Conservation (phyloP, 1,284 basidiomycete genomes). For the Wallemia mellicola region DNA sequence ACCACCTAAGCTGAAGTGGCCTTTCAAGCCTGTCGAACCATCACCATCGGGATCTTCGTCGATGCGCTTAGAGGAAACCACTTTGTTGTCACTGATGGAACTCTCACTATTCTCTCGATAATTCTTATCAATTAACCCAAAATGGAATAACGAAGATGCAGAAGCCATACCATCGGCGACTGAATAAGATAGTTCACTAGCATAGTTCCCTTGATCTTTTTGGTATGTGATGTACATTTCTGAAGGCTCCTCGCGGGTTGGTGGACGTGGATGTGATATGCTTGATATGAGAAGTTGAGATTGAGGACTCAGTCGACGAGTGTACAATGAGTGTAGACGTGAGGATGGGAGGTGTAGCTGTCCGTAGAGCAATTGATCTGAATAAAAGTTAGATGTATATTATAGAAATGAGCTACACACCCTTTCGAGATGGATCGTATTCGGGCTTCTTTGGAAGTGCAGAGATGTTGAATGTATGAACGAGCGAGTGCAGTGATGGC, state of each 20-base stretch:
- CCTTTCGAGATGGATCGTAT: slow-evolving; percentile 52
- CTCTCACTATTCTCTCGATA: not conserved
- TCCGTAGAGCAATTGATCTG: slow-evolving; percentile 75
- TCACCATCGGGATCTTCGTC: slow-evolving; percentile 46
- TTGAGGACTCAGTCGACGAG: slow-evolving; percentile 31
- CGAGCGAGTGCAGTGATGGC: slow-evolving; percentile 8
- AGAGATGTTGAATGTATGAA: slow-evolving; percentile 31
- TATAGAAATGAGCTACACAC: slow-evolving; percentile 38
- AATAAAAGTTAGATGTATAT: slow-evolving; percentile 19
- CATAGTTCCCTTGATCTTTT: not conserved
- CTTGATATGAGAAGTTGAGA: slow-evolving; percentile 15
- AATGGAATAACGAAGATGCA: not conserved
- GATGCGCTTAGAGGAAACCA: not conserved
- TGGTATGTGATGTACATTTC: not conserved
- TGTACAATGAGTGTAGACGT: slow-evolving; percentile 63
- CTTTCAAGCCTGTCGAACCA: slow-evolving; percentile 50
- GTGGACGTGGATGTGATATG: slow-evolving; percentile 9
- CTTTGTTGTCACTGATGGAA: not conserved
- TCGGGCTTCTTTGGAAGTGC: slow-evolving; percentile 69
- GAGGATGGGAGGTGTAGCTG: slow-evolving; percentile 67
- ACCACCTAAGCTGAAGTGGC: slow-evolving; percentile 66
- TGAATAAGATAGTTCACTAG: not conserved
- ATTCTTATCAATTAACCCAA: not conserved
- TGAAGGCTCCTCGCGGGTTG: slow-evolving; percentile 4
- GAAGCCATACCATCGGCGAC: not conserved